phyloP scores from a whole-genome alignment of 805 yeast genomes.

The Phaffomyces opuntiae region DNA sequence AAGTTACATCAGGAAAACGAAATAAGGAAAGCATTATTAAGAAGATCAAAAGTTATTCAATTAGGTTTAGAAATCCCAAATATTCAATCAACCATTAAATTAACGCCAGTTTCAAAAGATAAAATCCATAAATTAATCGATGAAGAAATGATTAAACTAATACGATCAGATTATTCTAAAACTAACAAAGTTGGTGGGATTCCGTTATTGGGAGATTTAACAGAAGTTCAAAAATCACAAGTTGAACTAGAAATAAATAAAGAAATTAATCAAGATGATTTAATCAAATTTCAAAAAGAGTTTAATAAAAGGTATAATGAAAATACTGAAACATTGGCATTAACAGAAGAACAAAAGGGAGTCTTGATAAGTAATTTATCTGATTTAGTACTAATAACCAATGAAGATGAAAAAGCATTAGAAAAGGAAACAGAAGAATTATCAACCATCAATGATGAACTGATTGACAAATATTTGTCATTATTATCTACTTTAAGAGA shows the following conservation, averaged over 20 bases:
- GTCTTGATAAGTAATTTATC: neutral
- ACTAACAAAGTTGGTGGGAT: slow-evolving; percentile 17
- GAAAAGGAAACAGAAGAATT: slow-evolving; percentile 9
- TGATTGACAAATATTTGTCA: slow-evolving; percentile 8
- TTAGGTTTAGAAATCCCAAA: slow-evolving; percentile 37
- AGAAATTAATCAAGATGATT: slow-evolving; percentile 6
- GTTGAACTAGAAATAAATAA: slow-evolving; percentile 9
- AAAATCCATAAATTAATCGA: slow-evolving; percentile 14
- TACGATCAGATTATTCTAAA: slow-evolving; percentile 36
- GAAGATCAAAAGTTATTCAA: slow-evolving; percentile 43
- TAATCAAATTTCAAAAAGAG: slow-evolving; percentile 6
- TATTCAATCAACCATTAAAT: neutral
- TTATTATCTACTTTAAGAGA: slow-evolving; percentile 14
- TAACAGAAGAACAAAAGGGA: neutral
- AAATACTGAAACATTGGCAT: neutral
- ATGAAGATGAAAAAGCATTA: slow-evolving; percentile 13
- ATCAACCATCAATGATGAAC: slow-evolving; percentile 6
- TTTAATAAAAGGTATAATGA: slow-evolving; percentile 1
- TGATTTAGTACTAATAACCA: slow-evolving; percentile 4
- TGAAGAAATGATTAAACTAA: slow-evolving; percentile 29
- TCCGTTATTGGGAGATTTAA: slow-evolving; percentile 17
- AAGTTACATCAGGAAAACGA: slow-evolving; percentile 10
- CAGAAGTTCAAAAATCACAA: slow-evolving; percentile 5
- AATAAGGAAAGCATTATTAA: slow-evolving; percentile 18
- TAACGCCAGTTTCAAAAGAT: neutral